Conservation (phyloP, 1,284 basidiomycete genomes). For the Ustilago bromivora region DNA sequence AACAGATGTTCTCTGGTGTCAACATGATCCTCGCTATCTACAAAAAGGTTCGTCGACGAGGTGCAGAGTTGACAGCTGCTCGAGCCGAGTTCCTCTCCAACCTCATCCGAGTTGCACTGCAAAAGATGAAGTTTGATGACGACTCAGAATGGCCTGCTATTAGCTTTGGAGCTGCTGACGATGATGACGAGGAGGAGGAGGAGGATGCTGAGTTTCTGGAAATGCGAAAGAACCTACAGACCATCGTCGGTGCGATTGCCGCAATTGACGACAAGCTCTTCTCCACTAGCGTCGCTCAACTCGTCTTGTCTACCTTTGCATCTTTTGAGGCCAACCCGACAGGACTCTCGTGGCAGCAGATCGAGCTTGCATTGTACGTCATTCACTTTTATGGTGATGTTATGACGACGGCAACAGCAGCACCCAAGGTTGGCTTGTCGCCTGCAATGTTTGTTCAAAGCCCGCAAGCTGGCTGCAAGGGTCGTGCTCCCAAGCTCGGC, state of each 20-base stretch:
- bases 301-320: constrained; percentile 80
- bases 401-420: constrained; percentile 58
- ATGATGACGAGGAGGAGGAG: constrained; percentile 79
- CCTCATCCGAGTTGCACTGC: constrained; percentile 82
- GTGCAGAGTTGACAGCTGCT: constrained; percentile 41
- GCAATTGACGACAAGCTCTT: constrained; percentile 85
- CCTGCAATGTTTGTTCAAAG: constrained; percentile 64
- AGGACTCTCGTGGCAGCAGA: constrained; percentile 89
- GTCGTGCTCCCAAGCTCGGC: constrained; percentile 54
- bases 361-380: constrained; percentile 90
- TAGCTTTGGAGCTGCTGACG: constrained; percentile 75
- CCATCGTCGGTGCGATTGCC: constrained; percentile 83
- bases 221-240: constrained; percentile 86
- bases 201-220: constrained; percentile 86
- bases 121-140: constrained; percentile 76
- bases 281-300: constrained; percentile 77
- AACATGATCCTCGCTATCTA: constrained; percentile 60
- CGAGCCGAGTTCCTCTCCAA: constrained; percentile 77
- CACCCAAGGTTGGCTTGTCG: constrained; percentile 63
- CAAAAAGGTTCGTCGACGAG: constrained; percentile 63
- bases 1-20: constrained; percentile 62
- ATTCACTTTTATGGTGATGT: constrained; percentile 91
- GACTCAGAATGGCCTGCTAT: constrained; percentile 84
- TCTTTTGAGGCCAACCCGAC: constrained; percentile 73
- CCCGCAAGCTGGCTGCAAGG: constrained; percentile 55